These are phyloP conservation scores for Fusarium sp. DNA, from an alignment of 2,329 filamentous ascomycete species.

Conservation along the genomic window DNA sequence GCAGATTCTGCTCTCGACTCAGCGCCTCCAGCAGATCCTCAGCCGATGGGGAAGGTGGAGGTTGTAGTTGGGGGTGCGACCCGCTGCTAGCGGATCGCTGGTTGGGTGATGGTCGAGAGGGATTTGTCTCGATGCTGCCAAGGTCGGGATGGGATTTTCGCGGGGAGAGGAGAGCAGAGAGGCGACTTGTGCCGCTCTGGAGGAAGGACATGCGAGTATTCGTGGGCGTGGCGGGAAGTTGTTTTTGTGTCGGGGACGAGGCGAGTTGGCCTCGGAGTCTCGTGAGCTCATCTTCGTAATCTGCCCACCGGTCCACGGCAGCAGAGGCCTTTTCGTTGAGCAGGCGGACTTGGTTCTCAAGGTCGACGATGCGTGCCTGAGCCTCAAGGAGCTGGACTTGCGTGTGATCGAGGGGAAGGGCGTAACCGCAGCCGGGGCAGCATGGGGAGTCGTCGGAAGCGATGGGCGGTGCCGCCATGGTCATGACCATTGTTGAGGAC, in stretches of 20 bases:
- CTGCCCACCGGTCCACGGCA: conserved; percentile 74
- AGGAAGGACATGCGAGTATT: conserved; percentile 59
- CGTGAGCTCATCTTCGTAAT: conserved; percentile 84
- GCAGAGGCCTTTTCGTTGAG: conserved; percentile 79
- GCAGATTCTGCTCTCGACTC: conserved; percentile 73
- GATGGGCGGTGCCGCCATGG: conserved; percentile 45
- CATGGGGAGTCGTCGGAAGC: conserved; percentile 45
- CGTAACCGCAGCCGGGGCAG: conserved; percentile 65
- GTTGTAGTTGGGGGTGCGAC: conserved; percentile 24
- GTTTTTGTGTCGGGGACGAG: conserved; percentile 31
- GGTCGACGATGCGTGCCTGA: conserved; percentile 72
- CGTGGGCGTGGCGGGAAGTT: conserved; percentile 41
- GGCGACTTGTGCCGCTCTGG: conserved; percentile 56
- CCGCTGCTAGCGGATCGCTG: conserved; percentile 35
- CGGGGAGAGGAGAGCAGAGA: conserved; percentile 59
- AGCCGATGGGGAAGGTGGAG: conserved; percentile 44
- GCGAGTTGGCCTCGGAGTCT: conserved; percentile 62
- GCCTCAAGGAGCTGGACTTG: conserved; percentile 62
- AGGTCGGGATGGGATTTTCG: conserved; percentile 58
- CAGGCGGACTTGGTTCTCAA: conserved; percentile 77
- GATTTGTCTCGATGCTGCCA: conserved; percentile 32
- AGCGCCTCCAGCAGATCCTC: conserved; percentile 73
- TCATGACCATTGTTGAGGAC: conserved; percentile 50
- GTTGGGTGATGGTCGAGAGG: conserved; percentile 18
- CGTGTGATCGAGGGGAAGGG: conserved; percentile 52